Evolutionary conservation across 1,284 basidiomycete genomes (phyloP), one percentile per base, ranked within the genome.

Genomic region (Leccinum angustisporum): DNA sequence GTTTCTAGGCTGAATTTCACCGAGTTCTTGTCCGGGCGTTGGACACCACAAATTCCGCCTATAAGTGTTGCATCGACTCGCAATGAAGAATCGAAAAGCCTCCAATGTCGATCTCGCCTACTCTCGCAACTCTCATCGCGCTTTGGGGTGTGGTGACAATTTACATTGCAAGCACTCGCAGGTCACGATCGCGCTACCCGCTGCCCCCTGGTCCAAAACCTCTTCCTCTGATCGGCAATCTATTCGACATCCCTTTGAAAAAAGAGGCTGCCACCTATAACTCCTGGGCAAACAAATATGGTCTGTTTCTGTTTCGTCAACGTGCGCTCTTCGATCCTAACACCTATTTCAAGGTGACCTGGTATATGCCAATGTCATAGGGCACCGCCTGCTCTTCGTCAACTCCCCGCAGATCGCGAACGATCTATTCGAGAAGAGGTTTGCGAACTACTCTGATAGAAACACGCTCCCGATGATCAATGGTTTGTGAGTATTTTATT

Each of bases 351-450:
- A 62, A 73, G 71, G 72, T 7, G 73, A 75, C 53, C 56, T 74
- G 54, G 70, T 75, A 5, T 72, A 40, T n/a, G 38, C 38, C 38
- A 40, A 40, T 40, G 38, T 40, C 38, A 40, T 40, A 4, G 38
- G 38, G 40, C 65, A 65, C 48, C 70, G 66, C 14, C 57, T 73
- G 7, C 62, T 75, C 43, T 72, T 76, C 50, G 66, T 76, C 54
- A 78, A 77, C 27, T 57, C 70, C 18, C 43, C 65, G 4, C 67
- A 78, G 46, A 72, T 75, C 8, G 78, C 70, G 5, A 65, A 67
- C 7, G 76, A 79, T n/a, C 70, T 80, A 27, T 78, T 78, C 21
- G 72, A 78, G 57, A 77, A 66, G 46, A 65, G 68, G 13, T 74
- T 62, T 33, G 6, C 54, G 40, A 75, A 75, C 21, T 76, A 73